Percentiles rank a stretch among this genome's conserved stretches.
phyloP scores from a whole-genome alignment of 495 filamentous ascomycete species.

The Penicillium psychrofluorescens region DNA sequence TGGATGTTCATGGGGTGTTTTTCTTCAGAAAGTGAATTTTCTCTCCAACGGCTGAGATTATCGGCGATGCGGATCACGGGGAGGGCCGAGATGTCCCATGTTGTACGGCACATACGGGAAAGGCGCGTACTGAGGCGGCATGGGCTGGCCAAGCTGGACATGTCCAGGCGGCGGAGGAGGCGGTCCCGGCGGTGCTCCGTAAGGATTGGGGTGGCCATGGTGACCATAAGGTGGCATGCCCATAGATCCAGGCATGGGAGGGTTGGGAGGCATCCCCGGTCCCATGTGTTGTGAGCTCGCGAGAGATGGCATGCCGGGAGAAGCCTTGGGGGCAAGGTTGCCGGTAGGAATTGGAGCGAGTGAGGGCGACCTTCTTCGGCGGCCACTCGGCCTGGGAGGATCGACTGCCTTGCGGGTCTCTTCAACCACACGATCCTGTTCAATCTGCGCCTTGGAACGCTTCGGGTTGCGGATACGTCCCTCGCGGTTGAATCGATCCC shows the following conservation, averaged over 20 bases:
- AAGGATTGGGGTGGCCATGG: constrained; percentile 9
- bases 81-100: constrained; percentile 1
- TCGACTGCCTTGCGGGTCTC: constrained; percentile 17
- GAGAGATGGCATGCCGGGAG: constrained; percentile 12
- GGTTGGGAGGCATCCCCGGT: constrained; percentile 11
- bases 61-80: constrained; percentile 5
- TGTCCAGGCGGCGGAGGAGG: constrained; percentile 11
- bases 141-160: constrained; percentile 12
- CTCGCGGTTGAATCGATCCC: constrained; percentile 37
- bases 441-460: constrained; percentile 41
- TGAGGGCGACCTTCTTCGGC: constrained; percentile 15
- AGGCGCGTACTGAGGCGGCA: constrained; percentile 18
- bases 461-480: constrained; percentile 40
- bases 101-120: constrained; percentile 18
- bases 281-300: constrained; percentile 9
- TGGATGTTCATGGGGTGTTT: no score
- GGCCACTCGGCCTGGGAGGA: constrained; percentile 17
- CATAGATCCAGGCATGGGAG: neutral
- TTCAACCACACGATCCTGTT: constrained; percentile 28
- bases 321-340: constrained; percentile 20
- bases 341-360: constrained; percentile 13
- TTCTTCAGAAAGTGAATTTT: neutral
- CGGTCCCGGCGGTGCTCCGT: neutral
- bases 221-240: no score
- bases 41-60: neutral